phyloP scores from a whole-genome alignment of 768 basidiomycete genomes.

The Suillus paluster region DNA sequence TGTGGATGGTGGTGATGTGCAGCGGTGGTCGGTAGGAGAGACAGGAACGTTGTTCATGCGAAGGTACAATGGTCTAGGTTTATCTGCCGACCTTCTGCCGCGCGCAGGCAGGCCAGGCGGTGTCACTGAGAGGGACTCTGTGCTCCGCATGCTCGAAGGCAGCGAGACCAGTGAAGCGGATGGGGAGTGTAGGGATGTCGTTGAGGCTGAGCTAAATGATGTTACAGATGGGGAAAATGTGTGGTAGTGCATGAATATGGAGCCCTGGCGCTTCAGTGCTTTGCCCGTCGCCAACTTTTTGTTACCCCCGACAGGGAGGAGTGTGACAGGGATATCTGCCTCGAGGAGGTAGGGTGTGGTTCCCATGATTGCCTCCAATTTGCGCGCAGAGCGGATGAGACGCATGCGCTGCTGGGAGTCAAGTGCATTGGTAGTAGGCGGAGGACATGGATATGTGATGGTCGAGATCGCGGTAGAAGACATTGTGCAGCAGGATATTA shows the following conservation, averaged over 20 bases:
- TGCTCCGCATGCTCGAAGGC: conserved; percentile 14
- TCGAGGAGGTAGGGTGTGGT: conserved; percentile 42
- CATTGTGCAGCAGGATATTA: conserved; percentile 19
- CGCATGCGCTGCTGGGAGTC: conserved; percentile 35
- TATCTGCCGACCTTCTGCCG: conserved; percentile 17
- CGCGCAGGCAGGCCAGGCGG: conserved; percentile 27
- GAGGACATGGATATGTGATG: conserved; percentile 25
- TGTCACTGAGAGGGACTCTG: conserved; percentile 14
- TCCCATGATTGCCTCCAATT: conserved; percentile 40
- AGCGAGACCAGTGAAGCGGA: conserved; percentile 24
- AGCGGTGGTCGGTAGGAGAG: conserved; percentile 15
- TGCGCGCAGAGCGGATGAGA: conserved; percentile 43
- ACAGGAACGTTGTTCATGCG: conserved; percentile 23
- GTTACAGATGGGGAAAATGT: conserved; percentile 24
- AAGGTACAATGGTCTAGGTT: conserved; percentile 25
- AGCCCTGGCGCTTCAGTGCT: conserved; percentile 36
- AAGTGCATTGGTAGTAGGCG: conserved; percentile 40
- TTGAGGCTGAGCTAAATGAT: conserved; percentile 20
- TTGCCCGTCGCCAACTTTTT: conserved; percentile 17
- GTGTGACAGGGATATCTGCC: conserved; percentile 19
- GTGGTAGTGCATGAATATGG: conserved; percentile 31
- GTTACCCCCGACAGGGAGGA: conserved; percentile 26
- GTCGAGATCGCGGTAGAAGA: conserved; percentile 21
- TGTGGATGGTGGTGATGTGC: conserved; percentile 15
- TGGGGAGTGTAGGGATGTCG: conserved; percentile 11